phyloP scores from a whole-genome alignment of 2,329 filamentous ascomycete species.

The Fusarium annulatum region DNA sequence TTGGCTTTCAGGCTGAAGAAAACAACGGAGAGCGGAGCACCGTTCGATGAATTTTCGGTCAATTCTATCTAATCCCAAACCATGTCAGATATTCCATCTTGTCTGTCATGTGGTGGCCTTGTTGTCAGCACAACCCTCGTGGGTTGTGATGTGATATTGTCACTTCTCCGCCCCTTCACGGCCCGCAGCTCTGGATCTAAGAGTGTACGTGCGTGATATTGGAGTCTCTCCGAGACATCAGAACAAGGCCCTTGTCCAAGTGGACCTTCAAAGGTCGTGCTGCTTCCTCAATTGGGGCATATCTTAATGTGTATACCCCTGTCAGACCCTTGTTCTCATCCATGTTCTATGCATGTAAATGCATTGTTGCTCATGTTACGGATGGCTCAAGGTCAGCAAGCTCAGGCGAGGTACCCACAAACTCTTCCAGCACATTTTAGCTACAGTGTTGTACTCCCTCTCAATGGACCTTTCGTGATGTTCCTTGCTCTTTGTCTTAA shows the following conservation, averaged over 20 bases:
- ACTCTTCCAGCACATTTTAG: constrained; percentile 37
- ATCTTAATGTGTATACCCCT: constrained; percentile 30
- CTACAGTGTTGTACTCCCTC: constrained; percentile 26
- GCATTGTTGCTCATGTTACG: constrained; percentile 40
- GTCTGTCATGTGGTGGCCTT: constrained; percentile 6
- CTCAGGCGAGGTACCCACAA: constrained; percentile 38
- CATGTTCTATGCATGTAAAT: constrained; percentile 39
- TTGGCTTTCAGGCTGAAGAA: constrained; percentile 23
- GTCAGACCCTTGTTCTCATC: constrained; percentile 23
- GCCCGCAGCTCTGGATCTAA: constrained; percentile 10
- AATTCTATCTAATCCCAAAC: constrained; percentile 7
- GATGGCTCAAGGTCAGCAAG: constrained; percentile 19
- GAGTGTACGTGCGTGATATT: constrained; percentile 9
- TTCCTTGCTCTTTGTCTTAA: constrained; percentile 21
- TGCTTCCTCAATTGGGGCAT: constrained; percentile 38
- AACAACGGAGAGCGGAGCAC: constrained; percentile 14
- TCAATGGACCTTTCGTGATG: constrained; percentile 32
- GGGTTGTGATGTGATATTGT: constrained; percentile 27
- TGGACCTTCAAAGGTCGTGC: constrained; percentile 30
- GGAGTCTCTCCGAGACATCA: constrained; percentile 16
- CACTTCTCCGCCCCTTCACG: constrained; percentile 34
- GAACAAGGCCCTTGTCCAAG: constrained; percentile 25
- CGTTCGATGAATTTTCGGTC: constrained; percentile 7
- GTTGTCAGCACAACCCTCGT: constrained; percentile 27
- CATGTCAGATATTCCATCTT: constrained; percentile 29